Percentiles rank a stretch among this genome's conserved stretches.
Evolutionary conservation across 2,329 filamentous ascomycete genomes (phyloP).

Genomic region (Cladosporium colombiae): DNA sequence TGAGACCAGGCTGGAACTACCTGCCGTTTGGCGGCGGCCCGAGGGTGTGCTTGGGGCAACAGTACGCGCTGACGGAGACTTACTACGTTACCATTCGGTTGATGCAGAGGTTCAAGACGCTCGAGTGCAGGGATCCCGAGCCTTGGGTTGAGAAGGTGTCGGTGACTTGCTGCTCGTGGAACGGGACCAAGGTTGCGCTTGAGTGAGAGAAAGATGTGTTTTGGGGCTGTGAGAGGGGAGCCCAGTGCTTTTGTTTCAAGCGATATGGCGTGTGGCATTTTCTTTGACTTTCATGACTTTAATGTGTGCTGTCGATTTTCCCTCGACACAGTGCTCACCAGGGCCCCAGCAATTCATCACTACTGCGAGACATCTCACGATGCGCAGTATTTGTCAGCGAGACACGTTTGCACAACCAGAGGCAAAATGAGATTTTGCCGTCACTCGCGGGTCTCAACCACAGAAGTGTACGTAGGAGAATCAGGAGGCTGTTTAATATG

Average conservation of each 20-base stretch:
- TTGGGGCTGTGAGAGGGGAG: neutral
- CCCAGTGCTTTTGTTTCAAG: too few relatives aligned
- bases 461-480: too few relatives aligned
- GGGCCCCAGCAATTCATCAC: neutral
- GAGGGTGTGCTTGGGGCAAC: slow-evolving; percentile 24
- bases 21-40: slow-evolving; percentile 24
- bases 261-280: too few relatives aligned
- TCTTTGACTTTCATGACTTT: neutral
- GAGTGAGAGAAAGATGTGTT: neutral
- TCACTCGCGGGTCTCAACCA: neutral
- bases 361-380: neutral
- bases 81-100: slow-evolving; percentile 22
- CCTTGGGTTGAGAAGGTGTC: slow-evolving; percentile 21
- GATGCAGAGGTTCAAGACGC: slow-evolving; percentile 20
- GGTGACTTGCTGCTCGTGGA: slow-evolving; percentile 19
- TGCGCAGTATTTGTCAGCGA: neutral
- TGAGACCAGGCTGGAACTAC: slow-evolving; percentile 21
- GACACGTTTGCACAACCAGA: neutral
- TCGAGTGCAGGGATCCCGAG: slow-evolving; percentile 19
- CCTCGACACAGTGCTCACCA: neutral
- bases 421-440: neutral
- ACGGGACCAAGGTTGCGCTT: slow-evolving; percentile 15
- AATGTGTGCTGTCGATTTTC: neutral
- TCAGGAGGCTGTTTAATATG: too few relatives aligned
- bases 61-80: slow-evolving; percentile 23